Evolutionary conservation across 768 basidiomycete species (phyloP).

Genomic region (Hysterangium stoloniferum): DNA sequence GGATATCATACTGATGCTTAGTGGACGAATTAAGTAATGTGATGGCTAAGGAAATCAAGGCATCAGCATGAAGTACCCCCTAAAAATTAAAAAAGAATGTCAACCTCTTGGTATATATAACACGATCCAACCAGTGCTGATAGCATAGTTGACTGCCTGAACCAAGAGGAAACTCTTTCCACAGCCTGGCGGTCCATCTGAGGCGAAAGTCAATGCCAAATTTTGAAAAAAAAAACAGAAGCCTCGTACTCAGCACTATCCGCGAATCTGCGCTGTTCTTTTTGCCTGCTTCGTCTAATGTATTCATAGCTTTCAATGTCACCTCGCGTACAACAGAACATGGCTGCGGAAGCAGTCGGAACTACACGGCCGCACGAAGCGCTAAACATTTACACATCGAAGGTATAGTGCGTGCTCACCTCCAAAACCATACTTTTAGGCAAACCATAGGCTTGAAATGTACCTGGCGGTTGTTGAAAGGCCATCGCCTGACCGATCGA

Average conservation of each 20-base stretch:
- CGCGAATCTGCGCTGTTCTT: conserved; percentile 45
- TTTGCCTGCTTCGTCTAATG: conserved; percentile 43
- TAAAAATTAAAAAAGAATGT: conserved; percentile 14
- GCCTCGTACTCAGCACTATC: conserved; percentile 55
- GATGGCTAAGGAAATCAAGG: conserved; percentile 32
- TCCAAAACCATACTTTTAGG: conserved; percentile 66
- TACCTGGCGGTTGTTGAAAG: not conserved
- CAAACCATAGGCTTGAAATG: conserved; percentile 60
- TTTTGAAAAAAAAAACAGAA: not conserved
- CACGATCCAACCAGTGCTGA: conserved; percentile 66
- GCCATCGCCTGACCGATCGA: conserved; percentile 4
- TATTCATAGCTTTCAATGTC: conserved; percentile 49
- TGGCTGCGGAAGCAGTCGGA: conserved; percentile 60
- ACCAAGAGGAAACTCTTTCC: conserved; percentile 78
- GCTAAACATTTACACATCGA: conserved; percentile 4
- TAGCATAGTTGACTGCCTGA: conserved; percentile 66
- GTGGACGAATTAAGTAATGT: conserved; percentile 70
- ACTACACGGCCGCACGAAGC: conserved; percentile 32
- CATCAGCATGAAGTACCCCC: conserved; percentile 22
- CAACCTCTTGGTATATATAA: conserved; percentile 77
- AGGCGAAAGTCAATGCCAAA: conserved; percentile 10
- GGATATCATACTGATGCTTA: conserved; percentile 62
- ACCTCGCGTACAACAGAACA: conserved; percentile 64
- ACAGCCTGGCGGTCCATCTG: conserved; percentile 66
- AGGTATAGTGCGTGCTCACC: conserved; percentile 47